These are phyloP conservation scores for Sutorius australiensis DNA, from an alignment of 768 basidiomycete species.

Conservation along the genomic window DNA sequence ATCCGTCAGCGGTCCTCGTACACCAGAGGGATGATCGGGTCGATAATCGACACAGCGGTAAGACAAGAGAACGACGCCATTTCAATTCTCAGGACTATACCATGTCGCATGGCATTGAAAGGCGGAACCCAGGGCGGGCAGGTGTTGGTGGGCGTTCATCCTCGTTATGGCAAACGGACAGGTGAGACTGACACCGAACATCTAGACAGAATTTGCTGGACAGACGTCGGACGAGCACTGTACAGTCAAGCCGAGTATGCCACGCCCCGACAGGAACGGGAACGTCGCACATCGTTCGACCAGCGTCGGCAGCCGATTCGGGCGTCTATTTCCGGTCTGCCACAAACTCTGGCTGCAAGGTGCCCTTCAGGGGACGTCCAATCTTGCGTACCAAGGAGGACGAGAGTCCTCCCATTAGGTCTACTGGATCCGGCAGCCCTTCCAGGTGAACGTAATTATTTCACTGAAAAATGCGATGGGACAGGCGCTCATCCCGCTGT, in stretches of 20 bases:
- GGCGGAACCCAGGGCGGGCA: background rate
- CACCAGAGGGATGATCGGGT: background rate
- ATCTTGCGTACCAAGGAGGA: background rate
- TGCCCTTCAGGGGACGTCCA: background rate
- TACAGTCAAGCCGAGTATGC: background rate
- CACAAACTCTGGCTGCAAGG: background rate
- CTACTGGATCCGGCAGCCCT: background rate
- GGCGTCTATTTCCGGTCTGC: background rate
- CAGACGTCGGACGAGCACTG: background rate
- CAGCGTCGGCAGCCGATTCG: background rate
- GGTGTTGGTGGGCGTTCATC: slow-evolving; percentile 7
- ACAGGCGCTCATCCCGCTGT: background rate
- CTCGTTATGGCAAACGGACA: background rate
- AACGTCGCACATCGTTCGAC: background rate
- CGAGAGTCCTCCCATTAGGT: background rate
- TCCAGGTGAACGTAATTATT: slow-evolving; percentile 2
- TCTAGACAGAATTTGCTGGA: slow-evolving; percentile 2
- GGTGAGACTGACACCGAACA: background rate
- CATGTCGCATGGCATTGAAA: background rate
- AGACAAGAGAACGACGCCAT: background rate
- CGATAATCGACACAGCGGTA: background rate
- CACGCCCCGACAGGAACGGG: background rate
- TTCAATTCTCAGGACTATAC: background rate
- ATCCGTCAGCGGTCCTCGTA: background rate
- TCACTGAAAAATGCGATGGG: background rate